phyloP scores from a whole-genome alignment of 805 yeast species.

The Myxozyma neglecta region DNA sequence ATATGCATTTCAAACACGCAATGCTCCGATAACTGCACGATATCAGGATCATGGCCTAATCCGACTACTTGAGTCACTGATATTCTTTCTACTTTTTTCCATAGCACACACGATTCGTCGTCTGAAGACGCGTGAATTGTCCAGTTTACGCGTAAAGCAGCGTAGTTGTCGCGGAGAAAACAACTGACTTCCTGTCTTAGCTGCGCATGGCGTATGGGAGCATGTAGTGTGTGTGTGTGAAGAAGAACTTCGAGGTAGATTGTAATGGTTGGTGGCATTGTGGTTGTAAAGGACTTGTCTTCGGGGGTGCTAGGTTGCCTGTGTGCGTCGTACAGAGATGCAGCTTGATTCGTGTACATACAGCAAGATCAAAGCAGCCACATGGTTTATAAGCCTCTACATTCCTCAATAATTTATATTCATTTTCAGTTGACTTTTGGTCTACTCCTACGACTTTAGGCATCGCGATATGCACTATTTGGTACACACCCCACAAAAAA shows the following conservation, averaged over 20 bases:
- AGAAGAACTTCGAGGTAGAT: slow-evolving; percentile 21
- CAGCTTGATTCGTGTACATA: too few relatives aligned
- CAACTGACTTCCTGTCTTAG: slow-evolving; percentile 3
- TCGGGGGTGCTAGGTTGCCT: too few relatives aligned
- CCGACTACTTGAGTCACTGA: slow-evolving; percentile 24
- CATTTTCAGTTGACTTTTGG: too few relatives aligned
- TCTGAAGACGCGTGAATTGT: slow-evolving; percentile 1
- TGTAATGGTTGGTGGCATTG: not conserved
- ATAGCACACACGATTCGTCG: slow-evolving; percentile 5
- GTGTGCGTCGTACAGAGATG: too few relatives aligned
- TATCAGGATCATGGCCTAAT: slow-evolving; percentile 10
- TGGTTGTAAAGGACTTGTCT: too few relatives aligned
- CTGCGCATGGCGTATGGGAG: not conserved
- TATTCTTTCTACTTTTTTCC: slow-evolving; percentile 14
- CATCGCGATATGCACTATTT: not conserved
- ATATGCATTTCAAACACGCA: slow-evolving; percentile 23
- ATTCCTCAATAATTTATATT: too few relatives aligned
- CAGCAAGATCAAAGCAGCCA: too few relatives aligned
- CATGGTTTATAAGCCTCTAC: too few relatives aligned
- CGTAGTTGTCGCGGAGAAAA: slow-evolving; percentile 21
- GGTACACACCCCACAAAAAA: not conserved
- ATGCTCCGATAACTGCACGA: slow-evolving; percentile 3
- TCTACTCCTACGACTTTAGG: too few relatives aligned
- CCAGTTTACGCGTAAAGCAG: slow-evolving; percentile 20
- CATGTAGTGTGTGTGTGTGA: not conserved